Conservation (phyloP, 495 filamentous ascomycete species). For the Penicillium argentinense region DNA sequence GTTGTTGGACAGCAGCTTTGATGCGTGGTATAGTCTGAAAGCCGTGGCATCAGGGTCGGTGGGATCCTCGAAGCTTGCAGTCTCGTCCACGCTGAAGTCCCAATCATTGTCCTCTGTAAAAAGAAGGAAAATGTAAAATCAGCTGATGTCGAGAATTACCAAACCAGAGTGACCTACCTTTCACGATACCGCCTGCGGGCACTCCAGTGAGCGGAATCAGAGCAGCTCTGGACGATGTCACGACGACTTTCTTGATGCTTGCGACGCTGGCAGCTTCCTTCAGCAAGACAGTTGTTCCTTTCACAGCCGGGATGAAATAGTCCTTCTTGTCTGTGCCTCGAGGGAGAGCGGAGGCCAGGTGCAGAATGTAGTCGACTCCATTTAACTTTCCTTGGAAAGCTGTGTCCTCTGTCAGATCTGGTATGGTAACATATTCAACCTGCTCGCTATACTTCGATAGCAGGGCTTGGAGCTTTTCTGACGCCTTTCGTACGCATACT, state of each 20-base stretch:
- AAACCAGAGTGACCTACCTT: slow-evolving; percentile 25
- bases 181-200: slow-evolving; percentile 23
- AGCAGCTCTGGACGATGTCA: slow-evolving; percentile 34
- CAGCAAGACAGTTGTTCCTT: slow-evolving; percentile 32
- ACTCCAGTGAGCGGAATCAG: slow-evolving; percentile 28
- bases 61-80: slow-evolving; percentile 17
- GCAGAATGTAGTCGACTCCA: slow-evolving; percentile 38
- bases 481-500: slow-evolving; percentile 32
- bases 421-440: slow-evolving; percentile 30
- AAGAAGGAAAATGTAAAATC: neutral
- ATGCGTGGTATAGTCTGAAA: slow-evolving; percentile 28
- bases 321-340: slow-evolving; percentile 23
- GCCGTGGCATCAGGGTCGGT: slow-evolving; percentile 11
- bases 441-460: slow-evolving; percentile 16
- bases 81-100: slow-evolving; percentile 28
- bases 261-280: slow-evolving; percentile 27
- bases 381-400: slow-evolving; percentile 30
- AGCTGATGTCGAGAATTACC: neutral
- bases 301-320: slow-evolving; percentile 31
- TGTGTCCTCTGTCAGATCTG: slow-evolving; percentile 30
- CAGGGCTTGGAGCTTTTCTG: slow-evolving; percentile 16
- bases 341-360: slow-evolving; percentile 40
- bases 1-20: slow-evolving; percentile 31
- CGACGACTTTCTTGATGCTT: slow-evolving; percentile 36
- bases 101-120: slow-evolving; percentile 33